Evolutionary conservation across 257 asterid genomes (phyloP), one percentile per base, ranked within the genome.

Genomic region (Plantago major): DNA sequence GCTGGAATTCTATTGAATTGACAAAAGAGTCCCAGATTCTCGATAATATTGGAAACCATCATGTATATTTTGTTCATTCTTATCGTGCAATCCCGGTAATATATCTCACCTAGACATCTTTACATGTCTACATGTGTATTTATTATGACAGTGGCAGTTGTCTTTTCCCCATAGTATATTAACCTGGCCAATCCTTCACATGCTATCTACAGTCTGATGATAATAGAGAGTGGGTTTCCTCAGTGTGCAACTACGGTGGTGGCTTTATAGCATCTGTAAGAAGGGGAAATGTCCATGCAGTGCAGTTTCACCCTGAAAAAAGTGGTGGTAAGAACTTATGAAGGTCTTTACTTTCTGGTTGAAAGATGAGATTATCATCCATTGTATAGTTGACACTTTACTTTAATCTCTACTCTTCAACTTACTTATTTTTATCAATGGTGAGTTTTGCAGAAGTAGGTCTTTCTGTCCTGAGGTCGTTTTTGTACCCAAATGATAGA

Each of bases 231-330:
- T 92, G 97, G 99, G 74, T 89, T 61, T 84, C 99, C 50, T 81
- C 99, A 9, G 79, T 86, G 51, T 92, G 99, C 82, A 76, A 80
- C 66, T 92, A 92, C 57, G 97, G 95, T 10, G 84, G 69, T 66
- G 68, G 76, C 57, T 92, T 92, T 64, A 82, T 92, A 69, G 91
- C 99, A 62, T 89, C 99, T 49, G 71, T 92, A 63, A 79, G 85
- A 73, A 75, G 78, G 74, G 99, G 99, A 76, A 89, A 89, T 70
- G 95, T 89, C 49, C 90, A 89, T 15, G 99, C 97, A 15, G 99
- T 89, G 58, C 99, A 92, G 76, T 92, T 92, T 73, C 99, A 92
- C 71, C 99, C 99, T 2, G 99, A 92, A 79, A 92, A 89, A 83
- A 92, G 97, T 80, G 99, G 97, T 60, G 97, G 99, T 89, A 63